phyloP scores from a whole-genome alignment of 192 early-diverging fungal species.

The Chytriomyces sp. region DNA sequence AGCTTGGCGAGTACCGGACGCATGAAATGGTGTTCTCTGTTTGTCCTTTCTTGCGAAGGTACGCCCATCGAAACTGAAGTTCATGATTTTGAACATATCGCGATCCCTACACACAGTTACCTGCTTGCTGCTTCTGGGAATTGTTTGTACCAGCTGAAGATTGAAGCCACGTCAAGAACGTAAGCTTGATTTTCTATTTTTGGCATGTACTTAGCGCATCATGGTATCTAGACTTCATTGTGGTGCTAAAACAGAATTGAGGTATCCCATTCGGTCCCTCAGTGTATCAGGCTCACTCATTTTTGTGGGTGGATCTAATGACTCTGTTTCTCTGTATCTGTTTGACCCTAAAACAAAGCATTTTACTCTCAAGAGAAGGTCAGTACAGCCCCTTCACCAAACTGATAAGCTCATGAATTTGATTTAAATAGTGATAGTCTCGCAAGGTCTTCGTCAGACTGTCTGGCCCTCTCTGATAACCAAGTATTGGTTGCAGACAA shows the following conservation, averaged over 20 bases:
- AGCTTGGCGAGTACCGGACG: conserved; percentile 41
- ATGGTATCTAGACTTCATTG: conserved; percentile 38
- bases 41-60: conserved; percentile 46
- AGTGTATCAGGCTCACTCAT: conserved; percentile 31
- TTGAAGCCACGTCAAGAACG: conserved; percentile 48
- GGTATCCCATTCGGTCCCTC: conserved; percentile 48
- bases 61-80: background rate
- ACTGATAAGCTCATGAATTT: conserved; percentile 16
- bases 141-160: conserved; percentile 48
- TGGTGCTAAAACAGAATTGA: conserved; percentile 31
- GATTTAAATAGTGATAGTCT: conserved; percentile 8
- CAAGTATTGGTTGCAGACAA: conserved; percentile 5
- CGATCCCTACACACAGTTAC: conserved; percentile 31
- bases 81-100: conserved; percentile 5
- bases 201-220: background rate
- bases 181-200: conserved; percentile 25
- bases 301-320: conserved; percentile 37
- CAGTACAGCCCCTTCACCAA: conserved; percentile 9
- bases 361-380: conserved; percentile 49
- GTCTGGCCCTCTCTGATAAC: conserved; percentile 15
- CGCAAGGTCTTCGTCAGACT: conserved; percentile 28
- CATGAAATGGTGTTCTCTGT: conserved; percentile 38
- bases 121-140: conserved; percentile 44
- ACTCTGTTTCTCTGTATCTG: conserved; percentile 39
- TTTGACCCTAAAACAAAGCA: conserved; percentile 39